A percentile compares a stretch with the other conserved stretches of the same genome.
phyloP scores from a whole-genome alignment of 2,329 filamentous ascomycete species.

The Aureobasidium melanogenum region DNA sequence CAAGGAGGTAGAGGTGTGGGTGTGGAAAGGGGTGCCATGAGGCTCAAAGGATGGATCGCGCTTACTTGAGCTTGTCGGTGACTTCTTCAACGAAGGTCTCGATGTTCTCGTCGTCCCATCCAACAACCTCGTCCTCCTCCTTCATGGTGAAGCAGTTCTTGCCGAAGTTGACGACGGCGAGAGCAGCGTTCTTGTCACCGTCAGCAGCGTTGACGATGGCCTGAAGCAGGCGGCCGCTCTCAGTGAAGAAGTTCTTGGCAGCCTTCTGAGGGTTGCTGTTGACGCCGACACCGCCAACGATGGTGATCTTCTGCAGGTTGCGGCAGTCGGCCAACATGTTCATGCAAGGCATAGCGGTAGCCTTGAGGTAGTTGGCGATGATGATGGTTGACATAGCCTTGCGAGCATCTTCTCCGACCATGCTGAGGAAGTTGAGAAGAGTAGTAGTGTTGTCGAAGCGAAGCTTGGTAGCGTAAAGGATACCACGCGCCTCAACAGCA shows the following conservation, averaged over 20 bases:
- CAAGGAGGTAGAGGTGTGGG: not conserved
- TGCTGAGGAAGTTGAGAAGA: constrained; percentile 26
- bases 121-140: constrained; percentile 18
- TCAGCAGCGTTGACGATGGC: constrained; percentile 15
- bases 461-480: constrained; percentile 26
- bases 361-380: constrained; percentile 23
- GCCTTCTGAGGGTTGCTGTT: constrained; percentile 25
- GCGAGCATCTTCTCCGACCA: constrained; percentile 17
- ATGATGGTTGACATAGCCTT: constrained; percentile 19
- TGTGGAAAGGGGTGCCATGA: not conserved
- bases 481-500: constrained; percentile 19
- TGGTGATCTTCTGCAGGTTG: constrained; percentile 21
- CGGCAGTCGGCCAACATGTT: constrained; percentile 24
- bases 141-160: constrained; percentile 22
- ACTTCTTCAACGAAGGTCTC: constrained; percentile 21
- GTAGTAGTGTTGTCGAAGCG: constrained; percentile 24
- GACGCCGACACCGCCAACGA: constrained; percentile 21
- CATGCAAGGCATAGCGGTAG: constrained; percentile 24
- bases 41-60: not conserved
- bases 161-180: constrained; percentile 23
- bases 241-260: constrained; percentile 27
- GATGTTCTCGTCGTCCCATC: constrained; percentile 18
- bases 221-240: constrained; percentile 25
- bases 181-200: constrained; percentile 20
- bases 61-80: constrained; percentile 25